These are phyloP conservation scores for Fraxinus platypoda DNA, from an alignment of 305 asterid genomes.

Conservation along the genomic window DNA sequence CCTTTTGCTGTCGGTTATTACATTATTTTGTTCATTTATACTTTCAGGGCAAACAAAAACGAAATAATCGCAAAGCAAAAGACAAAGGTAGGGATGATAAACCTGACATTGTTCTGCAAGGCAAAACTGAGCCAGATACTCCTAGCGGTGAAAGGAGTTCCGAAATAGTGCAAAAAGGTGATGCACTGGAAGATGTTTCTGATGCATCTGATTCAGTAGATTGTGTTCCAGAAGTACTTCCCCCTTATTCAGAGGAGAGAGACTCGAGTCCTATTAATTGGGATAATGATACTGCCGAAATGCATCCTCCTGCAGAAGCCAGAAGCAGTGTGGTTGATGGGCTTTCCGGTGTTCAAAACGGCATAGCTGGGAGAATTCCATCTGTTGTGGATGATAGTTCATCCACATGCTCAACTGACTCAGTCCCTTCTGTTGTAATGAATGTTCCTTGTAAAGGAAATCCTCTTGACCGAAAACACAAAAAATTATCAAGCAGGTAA, in stretches of 20 bases:
- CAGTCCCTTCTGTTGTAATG: conserved; percentile 53
- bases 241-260: conserved; percentile 62
- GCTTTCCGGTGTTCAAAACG: conserved; percentile 43
- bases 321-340: conserved; percentile 49
- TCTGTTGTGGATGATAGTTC: conserved; percentile 77
- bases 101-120: conserved; percentile 31
- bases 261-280: conserved; percentile 55
- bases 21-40: background rate
- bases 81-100: conserved; percentile 77
- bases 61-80: conserved; percentile 71
- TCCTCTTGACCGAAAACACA: conserved; percentile 39
- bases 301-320: conserved; percentile 51
- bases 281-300: conserved; percentile 69
- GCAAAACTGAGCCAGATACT: conserved; percentile 51
- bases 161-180: conserved; percentile 44
- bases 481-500: conserved; percentile 70
- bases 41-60: conserved; percentile 75
- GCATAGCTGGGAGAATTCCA: conserved; percentile 49
- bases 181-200: conserved; percentile 62
- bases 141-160: conserved; percentile 41
- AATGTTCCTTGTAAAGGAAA: conserved; percentile 51
- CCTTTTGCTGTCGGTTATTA: background rate
- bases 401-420: conserved; percentile 85
- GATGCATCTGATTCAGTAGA: conserved; percentile 79
- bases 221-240: conserved; percentile 51